A percentile compares a stretch with the other conserved stretches of the same genome.
Evolutionary conservation across 345 rosid genomes (phyloP).

Genomic region (Gossypium ekmanianum): DNA sequence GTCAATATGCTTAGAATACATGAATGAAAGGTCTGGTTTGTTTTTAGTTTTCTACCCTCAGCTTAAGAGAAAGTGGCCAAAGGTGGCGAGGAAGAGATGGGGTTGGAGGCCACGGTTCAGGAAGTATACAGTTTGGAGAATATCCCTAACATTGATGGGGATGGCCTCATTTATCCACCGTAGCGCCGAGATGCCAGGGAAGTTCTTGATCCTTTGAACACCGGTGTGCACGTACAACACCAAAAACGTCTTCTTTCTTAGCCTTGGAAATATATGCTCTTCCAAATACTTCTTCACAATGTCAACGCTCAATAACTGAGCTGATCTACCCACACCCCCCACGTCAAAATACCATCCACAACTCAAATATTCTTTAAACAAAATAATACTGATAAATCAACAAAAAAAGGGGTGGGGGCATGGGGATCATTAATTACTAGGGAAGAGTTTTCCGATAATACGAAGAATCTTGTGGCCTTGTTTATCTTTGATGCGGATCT

Average conservation of each 20-base stretch:
- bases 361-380: background rate
- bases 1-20: background rate
- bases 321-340: background rate
- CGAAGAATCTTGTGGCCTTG: background rate
- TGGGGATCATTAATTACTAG: background rate
- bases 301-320: background rate
- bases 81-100: background rate
- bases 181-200: background rate
- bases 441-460: background rate
- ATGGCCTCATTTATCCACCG: background rate
- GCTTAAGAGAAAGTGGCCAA: background rate
- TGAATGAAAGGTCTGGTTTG: background rate
- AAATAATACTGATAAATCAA: too few species aligned
- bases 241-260: background rate
- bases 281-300: background rate
- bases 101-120: background rate
- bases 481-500: background rate
- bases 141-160: background rate
- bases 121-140: background rate
- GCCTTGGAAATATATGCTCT: constrained; percentile 3
- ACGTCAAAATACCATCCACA: background rate
- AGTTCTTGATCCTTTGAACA: background rate
- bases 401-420: background rate
- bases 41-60: background rate
- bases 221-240: background rate